These are phyloP conservation scores for Calonectria naviculata DNA, from an alignment of 2,329 filamentous ascomycete species.

Conservation along the genomic window DNA sequence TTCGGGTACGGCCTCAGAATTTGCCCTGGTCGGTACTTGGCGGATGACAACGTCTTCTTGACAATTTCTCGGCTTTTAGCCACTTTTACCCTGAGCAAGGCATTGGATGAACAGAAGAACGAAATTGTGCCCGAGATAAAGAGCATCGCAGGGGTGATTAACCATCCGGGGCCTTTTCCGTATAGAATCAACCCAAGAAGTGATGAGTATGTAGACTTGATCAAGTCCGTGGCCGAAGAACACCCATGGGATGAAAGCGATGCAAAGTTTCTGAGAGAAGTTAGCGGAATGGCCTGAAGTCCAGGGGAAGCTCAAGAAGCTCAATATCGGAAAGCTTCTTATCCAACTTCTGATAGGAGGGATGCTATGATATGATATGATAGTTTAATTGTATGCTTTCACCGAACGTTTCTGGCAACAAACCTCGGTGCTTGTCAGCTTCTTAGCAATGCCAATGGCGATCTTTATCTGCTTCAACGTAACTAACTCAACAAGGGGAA, in stretches of 20 bases:
- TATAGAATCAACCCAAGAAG: neutral
- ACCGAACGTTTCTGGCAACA: too few relatives aligned
- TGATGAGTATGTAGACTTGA: neutral
- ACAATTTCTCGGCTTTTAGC: constrained; percentile 55
- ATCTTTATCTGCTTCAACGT: too few relatives aligned
- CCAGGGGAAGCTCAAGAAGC: too few relatives aligned
- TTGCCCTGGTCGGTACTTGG: constrained; percentile 48
- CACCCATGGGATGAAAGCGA: neutral
- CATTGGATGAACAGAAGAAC: constrained; percentile 23
- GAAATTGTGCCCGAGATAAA: neutral
- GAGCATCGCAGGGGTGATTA: neutral
- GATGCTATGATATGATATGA: too few relatives aligned
- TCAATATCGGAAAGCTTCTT: too few relatives aligned
- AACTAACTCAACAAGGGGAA: too few relatives aligned
- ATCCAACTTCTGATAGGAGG: too few relatives aligned
- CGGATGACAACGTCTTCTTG: constrained; percentile 46
- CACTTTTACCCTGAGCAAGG: constrained; percentile 53
- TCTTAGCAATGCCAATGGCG: too few relatives aligned
- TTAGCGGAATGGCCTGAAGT: neutral
- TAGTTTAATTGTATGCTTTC: too few relatives aligned
- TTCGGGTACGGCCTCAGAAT: constrained; percentile 51
- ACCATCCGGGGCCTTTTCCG: neutral
- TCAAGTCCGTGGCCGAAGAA: neutral
- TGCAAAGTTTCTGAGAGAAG: neutral
- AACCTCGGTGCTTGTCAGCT: too few relatives aligned